A percentile compares a stretch with the other conserved stretches of the same genome.
Conservation (phyloP, 345 rosid genomes). For the Schrenkiella parvula region DNA sequence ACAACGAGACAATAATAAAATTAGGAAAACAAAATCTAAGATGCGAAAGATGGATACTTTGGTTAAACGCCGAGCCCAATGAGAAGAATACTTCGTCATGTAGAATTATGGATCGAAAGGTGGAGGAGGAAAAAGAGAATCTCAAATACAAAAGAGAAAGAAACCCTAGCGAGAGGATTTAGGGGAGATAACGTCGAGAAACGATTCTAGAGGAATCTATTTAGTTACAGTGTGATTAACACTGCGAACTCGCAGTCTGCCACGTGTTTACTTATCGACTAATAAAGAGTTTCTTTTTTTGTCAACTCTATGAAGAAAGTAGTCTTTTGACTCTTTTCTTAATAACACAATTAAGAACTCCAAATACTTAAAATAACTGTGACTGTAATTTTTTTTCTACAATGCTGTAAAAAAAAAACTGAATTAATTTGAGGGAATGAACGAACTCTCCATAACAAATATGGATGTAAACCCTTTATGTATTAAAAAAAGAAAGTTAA, state of each 20-base stretch:
- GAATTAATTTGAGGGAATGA: too few species aligned
- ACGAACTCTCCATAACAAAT: too few species aligned
- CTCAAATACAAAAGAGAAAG: background rate
- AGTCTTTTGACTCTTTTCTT: background rate
- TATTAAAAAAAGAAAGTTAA: too few species aligned
- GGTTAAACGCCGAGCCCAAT: background rate
- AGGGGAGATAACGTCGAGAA: slow-evolving; percentile 20
- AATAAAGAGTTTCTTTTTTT: background rate
- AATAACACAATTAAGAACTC: background rate
- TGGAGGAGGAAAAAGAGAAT: slow-evolving; percentile 3
- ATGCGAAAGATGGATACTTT: slow-evolving; percentile 4
- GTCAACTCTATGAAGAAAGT: background rate
- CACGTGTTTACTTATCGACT: slow-evolving; percentile 12
- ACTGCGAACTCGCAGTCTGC: background rate
- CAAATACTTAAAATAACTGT: too few species aligned
- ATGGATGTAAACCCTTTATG: too few species aligned
- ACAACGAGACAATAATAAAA: background rate
- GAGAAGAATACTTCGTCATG: slow-evolving; percentile 15
- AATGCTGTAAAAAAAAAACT: too few species aligned
- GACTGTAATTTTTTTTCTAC: too few species aligned
- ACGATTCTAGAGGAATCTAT: slow-evolving; percentile 10
- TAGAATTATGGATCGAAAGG: background rate
- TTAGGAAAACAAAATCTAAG: background rate
- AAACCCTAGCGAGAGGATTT: slow-evolving; percentile 28
- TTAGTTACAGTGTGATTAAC: background rate